phyloP scores from a whole-genome alignment of 2,329 filamentous ascomycete species.

The Fonsecaea nubica region DNA sequence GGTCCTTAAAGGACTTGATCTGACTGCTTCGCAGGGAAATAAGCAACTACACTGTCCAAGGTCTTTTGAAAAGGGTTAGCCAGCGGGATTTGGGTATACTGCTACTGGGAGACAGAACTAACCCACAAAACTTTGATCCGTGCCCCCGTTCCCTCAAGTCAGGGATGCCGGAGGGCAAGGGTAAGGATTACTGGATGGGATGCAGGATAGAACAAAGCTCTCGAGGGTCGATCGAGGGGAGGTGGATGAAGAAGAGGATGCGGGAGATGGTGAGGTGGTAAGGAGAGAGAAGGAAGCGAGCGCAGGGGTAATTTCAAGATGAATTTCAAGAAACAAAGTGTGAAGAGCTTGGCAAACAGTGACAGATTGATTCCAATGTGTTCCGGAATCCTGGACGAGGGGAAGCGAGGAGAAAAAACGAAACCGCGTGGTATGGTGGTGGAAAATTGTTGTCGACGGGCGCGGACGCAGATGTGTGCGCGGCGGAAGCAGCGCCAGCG shows the following conservation, averaged over 20 bases:
- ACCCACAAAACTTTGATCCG: background rate
- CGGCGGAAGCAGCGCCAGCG: background rate
- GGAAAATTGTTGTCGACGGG: background rate
- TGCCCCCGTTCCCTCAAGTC: background rate
- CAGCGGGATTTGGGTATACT: conserved; percentile 38
- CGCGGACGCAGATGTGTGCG: background rate
- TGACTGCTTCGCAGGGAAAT: background rate
- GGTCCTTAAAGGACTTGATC: background rate
- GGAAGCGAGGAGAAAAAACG: background rate
- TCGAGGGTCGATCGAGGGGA: background rate
- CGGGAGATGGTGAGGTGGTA: background rate
- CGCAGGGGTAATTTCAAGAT: background rate
- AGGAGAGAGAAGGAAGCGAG: conserved; percentile 3
- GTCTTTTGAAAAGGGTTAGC: conserved; percentile 48
- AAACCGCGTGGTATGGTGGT: background rate
- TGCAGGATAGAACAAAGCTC: background rate
- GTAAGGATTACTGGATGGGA: background rate
- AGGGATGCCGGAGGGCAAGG: background rate
- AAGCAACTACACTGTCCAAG: background rate
- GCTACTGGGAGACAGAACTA: background rate
- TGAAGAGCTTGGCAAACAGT: conserved; percentile 11
- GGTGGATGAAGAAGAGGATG: background rate
- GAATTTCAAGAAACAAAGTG: background rate
- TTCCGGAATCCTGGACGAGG: conserved; percentile 8
- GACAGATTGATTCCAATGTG: background rate